Percentiles rank a stretch among this genome's conserved stretches.
Evolutionary conservation across 345 rosid species (phyloP).

Genomic region (thale cress (Arabidopsis thaliana)): DNA sequence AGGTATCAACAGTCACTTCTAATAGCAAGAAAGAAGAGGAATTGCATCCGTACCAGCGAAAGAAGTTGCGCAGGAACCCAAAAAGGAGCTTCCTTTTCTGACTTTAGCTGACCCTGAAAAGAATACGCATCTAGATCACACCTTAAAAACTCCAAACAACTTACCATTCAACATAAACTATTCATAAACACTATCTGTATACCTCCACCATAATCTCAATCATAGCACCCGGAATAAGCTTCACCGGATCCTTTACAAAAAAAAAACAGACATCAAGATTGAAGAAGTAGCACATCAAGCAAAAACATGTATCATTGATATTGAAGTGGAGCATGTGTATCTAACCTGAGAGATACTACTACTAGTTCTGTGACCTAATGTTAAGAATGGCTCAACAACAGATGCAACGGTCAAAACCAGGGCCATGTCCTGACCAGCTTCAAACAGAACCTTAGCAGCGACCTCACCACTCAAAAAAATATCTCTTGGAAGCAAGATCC

Average conservation of each 20-base stretch:
- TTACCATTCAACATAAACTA: conserved; percentile 32
- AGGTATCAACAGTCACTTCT: neutral
- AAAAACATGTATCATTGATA: neutral
- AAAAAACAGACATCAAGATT: conserved; percentile 36
- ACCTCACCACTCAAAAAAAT: conserved; percentile 51
- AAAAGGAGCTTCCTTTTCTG: conserved; percentile 48
- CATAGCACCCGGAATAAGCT: conserved; percentile 78
- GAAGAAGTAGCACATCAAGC: conserved; percentile 2
- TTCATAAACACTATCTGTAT: conserved; percentile 5
- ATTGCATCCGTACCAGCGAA: conserved; percentile 58
- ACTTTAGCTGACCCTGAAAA: conserved; percentile 53
- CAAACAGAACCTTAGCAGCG: conserved; percentile 47
- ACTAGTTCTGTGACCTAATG: conserved; percentile 51
- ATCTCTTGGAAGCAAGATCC: conserved; percentile 64
- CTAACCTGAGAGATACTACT: conserved; percentile 57
- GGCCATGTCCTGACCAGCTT: conserved; percentile 42
- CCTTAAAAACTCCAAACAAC: conserved; percentile 11
- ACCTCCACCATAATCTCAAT: conserved; percentile 86
- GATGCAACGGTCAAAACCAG: conserved; percentile 84
- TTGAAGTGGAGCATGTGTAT: neutral
- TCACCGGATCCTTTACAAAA: conserved; percentile 56
- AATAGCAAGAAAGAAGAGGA: conserved; percentile 11
- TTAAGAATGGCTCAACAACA: conserved; percentile 78
- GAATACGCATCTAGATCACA: conserved; percentile 29
- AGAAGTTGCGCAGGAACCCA: conserved; percentile 67